Conservation (phyloP, 495 filamentous ascomycete species). For the Rhypophila decipiens region DNA sequence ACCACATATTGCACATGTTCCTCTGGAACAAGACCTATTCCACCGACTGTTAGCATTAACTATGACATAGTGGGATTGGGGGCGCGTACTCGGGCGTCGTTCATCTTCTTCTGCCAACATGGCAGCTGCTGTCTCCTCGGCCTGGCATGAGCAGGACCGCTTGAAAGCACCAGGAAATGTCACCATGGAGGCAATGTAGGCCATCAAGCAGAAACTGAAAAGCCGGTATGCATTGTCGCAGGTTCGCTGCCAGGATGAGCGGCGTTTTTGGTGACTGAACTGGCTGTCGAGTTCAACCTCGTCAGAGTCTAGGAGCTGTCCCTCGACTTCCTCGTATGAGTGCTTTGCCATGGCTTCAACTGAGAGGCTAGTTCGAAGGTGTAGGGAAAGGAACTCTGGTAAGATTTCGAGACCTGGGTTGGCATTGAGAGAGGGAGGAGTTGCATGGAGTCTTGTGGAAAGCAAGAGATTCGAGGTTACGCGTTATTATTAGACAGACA, state of each 20-base stretch:
- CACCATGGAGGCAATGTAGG: neutral
- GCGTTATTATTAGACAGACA: no score
- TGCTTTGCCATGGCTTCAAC: no score
- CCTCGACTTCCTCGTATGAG: no score
- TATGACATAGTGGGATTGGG: neutral
- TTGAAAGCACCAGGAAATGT: neutral
- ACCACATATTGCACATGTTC: conserved; percentile 9
- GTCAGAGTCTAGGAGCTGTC: no score
- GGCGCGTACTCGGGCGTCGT: neutral
- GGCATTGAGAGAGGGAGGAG: no score
- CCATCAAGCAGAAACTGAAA: neutral
- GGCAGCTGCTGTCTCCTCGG: neutral
- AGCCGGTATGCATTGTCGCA: neutral
- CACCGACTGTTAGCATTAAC: neutral
- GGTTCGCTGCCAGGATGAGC: neutral
- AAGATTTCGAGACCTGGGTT: no score
- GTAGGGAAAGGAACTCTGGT: no score
- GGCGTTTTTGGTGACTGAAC: neutral
- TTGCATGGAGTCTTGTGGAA: no score
- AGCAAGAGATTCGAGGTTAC: no score
- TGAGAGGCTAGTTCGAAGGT: no score
- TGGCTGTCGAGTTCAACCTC: no score
- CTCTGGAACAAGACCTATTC: neutral
- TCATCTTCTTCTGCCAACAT: no score
- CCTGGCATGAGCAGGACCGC: neutral